These are phyloP conservation scores for Spergularia azorica DNA, from an alignment of 179 eudicot species.

Conservation along the genomic window DNA sequence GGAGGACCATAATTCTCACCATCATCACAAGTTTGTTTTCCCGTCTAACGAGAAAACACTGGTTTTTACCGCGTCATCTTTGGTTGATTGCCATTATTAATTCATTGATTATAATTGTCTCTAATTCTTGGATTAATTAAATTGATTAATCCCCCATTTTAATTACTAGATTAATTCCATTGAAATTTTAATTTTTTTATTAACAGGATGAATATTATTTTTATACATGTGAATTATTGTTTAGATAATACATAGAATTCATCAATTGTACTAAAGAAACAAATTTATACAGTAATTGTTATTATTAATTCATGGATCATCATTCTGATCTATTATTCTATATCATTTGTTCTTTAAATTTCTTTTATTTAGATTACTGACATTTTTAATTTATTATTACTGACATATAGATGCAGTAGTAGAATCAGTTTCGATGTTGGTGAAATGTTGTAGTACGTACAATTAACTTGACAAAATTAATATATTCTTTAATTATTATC, in stretches of 20 bases:
- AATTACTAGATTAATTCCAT: too few species aligned
- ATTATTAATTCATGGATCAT: not conserved
- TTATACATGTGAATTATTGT: conserved; percentile 14
- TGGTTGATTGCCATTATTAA: conserved; percentile 69
- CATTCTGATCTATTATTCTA: too few species aligned
- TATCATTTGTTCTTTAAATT: not conserved
- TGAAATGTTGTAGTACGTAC: not conserved
- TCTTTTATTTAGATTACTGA: conserved; percentile 7
- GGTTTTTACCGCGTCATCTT: conserved; percentile 56
- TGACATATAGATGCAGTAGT: not conserved
- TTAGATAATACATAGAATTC: conserved; percentile 13
- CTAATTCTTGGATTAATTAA: not conserved
- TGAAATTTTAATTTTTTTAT: too few species aligned
- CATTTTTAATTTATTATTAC: not conserved
- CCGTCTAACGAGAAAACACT: conserved; percentile 54
- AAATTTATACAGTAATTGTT: not conserved
- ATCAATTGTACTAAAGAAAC: not conserved
- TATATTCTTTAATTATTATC: too few species aligned
- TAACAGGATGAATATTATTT: not conserved
- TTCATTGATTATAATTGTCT: not conserved
- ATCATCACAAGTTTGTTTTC: conserved; percentile 40
- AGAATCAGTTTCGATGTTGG: conserved; percentile 9
- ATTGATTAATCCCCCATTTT: not conserved
- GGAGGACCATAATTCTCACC: conserved; percentile 30
- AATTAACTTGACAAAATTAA: too few species aligned